Percentiles rank a stretch among this genome's conserved stretches.
Conservation (phyloP, 192 early-diverging fungal species). For the Backusella westeae region DNA sequence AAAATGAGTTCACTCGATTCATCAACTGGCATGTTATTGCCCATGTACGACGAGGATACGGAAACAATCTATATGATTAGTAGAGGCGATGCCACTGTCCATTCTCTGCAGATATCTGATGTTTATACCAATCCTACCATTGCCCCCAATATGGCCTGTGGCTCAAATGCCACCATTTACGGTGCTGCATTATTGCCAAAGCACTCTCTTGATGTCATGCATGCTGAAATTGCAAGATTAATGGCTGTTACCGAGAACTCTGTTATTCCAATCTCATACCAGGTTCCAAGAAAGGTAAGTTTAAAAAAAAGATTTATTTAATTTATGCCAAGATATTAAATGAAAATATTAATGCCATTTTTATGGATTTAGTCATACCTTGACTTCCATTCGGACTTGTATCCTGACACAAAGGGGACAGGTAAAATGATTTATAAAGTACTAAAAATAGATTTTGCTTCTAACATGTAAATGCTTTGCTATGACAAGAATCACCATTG, state of each 20-base stretch:
- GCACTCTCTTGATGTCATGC: slow-evolving; percentile 64
- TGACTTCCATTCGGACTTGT: slow-evolving; percentile 85
- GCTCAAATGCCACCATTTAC: slow-evolving; percentile 37
- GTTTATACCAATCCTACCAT: slow-evolving; percentile 38
- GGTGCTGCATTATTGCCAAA: slow-evolving; percentile 76
- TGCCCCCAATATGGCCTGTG: slow-evolving; percentile 46
- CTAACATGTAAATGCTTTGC: neutral
- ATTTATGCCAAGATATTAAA: neutral
- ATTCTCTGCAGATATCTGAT: slow-evolving; percentile 61
- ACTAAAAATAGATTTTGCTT: neutral
- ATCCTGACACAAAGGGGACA: slow-evolving; percentile 72
- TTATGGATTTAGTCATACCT: slow-evolving; percentile 53
- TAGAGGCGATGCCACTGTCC: slow-evolving; percentile 65
- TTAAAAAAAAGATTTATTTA: neutral
- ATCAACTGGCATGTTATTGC: slow-evolving; percentile 66
- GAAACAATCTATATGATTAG: slow-evolving; percentile 70
- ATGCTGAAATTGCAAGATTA: slow-evolving; percentile 66
- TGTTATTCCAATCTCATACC: slow-evolving; percentile 67
- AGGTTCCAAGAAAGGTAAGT: slow-evolving; percentile 63
- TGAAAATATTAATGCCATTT: neutral
- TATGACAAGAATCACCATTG: slow-evolving; percentile 41
- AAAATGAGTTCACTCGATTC: slow-evolving; percentile 60
- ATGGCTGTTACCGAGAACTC: slow-evolving; percentile 53
- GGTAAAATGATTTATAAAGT: slow-evolving; percentile 20
- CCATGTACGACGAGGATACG: slow-evolving; percentile 83